These are phyloP conservation scores for Plasmodium malariae DNA, from an alignment of 169 alveolate species.

Conservation along the genomic window DNA sequence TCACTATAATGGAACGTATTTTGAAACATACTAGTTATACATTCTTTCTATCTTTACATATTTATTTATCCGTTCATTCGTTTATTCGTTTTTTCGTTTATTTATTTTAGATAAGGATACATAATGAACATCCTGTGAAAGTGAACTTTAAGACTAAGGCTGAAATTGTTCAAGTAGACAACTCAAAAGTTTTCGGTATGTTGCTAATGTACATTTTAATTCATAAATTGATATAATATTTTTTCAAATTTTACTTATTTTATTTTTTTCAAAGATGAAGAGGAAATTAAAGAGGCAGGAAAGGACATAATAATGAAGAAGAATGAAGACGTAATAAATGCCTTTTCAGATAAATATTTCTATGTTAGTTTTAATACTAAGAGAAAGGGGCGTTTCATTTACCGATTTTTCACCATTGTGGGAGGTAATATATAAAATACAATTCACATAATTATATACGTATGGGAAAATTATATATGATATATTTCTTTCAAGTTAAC, in stretches of 20 bases:
- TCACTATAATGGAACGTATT: not conserved
- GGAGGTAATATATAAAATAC: conserved; percentile 40
- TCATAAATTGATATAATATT: not conserved
- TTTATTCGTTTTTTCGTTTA: not conserved
- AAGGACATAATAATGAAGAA: conserved; percentile 20
- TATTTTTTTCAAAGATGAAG: conserved; percentile 34
- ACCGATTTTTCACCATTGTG: conserved; percentile 51
- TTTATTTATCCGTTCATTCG: not conserved
- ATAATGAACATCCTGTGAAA: conserved; percentile 69
- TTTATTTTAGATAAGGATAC: conserved; percentile 48
- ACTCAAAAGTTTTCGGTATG: conserved; percentile 44
- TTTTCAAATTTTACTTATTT: not conserved
- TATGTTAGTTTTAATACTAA: conserved; percentile 44
- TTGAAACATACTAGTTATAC: not conserved
- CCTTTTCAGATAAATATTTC: conserved; percentile 56
- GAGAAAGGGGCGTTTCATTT: conserved; percentile 50
- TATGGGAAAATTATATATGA: not conserved
- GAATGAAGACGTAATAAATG: conserved; percentile 55
- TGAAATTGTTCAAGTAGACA: conserved; percentile 57
- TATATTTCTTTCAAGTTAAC: not conserved
- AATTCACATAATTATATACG: not conserved
- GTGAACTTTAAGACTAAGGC: conserved; percentile 52
- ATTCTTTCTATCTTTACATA: not conserved
- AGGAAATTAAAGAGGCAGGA: conserved; percentile 68
- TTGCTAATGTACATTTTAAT: not conserved